phyloP scores from a whole-genome alignment of 257 asterid genomes.

The Solanum commersonii region DNA sequence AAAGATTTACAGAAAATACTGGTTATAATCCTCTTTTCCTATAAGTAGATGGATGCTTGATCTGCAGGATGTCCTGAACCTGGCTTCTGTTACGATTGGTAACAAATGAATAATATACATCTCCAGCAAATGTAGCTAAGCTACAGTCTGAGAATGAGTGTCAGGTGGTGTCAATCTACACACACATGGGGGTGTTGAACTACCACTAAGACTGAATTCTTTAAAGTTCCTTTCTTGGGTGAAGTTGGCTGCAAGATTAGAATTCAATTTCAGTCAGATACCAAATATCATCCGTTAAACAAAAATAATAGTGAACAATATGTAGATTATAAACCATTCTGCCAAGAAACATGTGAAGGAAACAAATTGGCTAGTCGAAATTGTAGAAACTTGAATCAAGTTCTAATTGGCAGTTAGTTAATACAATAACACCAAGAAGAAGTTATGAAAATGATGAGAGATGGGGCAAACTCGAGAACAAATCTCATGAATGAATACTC shows the following conservation, averaged over 20 bases:
- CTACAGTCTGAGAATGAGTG: slow-evolving; percentile 2
- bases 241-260: slow-evolving; percentile 48
- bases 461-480: not conserved
- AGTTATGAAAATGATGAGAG: not conserved
- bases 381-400: not conserved
- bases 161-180: slow-evolving; percentile 10
- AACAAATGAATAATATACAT: not conserved
- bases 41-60: not conserved
- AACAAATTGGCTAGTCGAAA: not conserved
- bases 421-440: not conserved
- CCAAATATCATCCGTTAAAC: not conserved
- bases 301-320: not conserved
- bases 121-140: not conserved
- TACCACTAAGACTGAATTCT: slow-evolving; percentile 55
- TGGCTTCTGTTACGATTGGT: not conserved
- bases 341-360: not conserved
- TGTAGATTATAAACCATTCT: not conserved
- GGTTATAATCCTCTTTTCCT: not conserved
- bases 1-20: not conserved
- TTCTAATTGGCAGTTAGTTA: not conserved
- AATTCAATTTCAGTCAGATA: not conserved
- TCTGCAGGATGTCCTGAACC: not conserved
- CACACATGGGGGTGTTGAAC: slow-evolving; percentile 59
- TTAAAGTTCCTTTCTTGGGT: slow-evolving; percentile 26
- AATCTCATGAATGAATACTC: slow-evolving; percentile 5